Percentiles rank a stretch among this genome's conserved stretches.
Conservation (phyloP, 225 moss, liverwort and hornwort species). For the Pseudisothecium myosuroides region DNA sequence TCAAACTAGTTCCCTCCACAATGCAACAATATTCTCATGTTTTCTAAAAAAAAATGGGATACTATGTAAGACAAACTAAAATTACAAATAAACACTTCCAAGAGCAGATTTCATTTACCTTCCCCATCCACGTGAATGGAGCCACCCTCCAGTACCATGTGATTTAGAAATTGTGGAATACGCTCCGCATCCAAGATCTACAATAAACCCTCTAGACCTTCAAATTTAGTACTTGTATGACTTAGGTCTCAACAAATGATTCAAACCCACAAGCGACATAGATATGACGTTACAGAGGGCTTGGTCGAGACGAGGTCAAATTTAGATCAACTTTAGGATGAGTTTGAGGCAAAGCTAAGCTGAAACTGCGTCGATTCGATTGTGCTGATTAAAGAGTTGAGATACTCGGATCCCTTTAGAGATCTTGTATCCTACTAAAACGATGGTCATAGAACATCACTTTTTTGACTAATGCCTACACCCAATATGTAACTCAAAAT, state of each 20-base stretch:
- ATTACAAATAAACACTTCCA: neutral
- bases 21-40: neutral
- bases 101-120: constrained; percentile 35
- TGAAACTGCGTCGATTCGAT: neutral
- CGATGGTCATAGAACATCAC: neutral
- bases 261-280: neutral
- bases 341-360: neutral
- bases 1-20: neutral
- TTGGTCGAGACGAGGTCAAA: neutral
- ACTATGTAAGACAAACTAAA: neutral
- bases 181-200: constrained; percentile 90
- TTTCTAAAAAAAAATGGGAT: neutral
- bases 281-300: neutral
- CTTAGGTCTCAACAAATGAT: neutral
- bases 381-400: neutral
- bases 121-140: constrained; percentile 95
- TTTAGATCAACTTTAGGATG: neutral
- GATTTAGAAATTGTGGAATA: constrained; percentile 62
- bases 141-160: constrained; percentile 83
- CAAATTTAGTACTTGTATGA: neutral
- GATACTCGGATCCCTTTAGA: neutral
- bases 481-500: neutral
- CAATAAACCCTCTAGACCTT: constrained; percentile 13
- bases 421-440: neutral
- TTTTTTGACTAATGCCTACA: neutral